Evolutionary conservation across 257 asterid species (phyloP).

Genomic region (Mitragyna speciosa): DNA sequence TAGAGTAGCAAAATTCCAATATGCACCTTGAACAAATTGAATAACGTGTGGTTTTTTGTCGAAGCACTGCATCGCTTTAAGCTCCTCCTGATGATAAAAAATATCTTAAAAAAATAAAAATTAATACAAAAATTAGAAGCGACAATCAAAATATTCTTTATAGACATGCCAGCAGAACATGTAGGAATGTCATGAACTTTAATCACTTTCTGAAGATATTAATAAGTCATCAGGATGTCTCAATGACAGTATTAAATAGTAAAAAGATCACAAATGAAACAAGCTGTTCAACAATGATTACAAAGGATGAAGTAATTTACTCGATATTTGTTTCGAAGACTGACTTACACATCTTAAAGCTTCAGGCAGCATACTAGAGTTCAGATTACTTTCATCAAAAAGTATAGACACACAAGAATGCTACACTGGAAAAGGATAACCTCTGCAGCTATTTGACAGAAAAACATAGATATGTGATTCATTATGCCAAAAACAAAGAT

Average conservation of each 20-base stretch:
- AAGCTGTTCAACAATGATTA: neutral
- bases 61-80: constrained; percentile 96
- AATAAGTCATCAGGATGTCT: neutral
- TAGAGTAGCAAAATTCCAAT: constrained; percentile 12
- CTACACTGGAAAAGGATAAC: neutral
- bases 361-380: neutral
- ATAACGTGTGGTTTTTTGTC: constrained; percentile 81
- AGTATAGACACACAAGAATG: neutral
- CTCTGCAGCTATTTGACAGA: neutral
- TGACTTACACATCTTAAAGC: no score
- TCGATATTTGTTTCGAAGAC: no score
- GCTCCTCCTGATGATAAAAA: constrained; percentile 82
- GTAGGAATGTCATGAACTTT: neutral
- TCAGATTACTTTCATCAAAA: neutral
- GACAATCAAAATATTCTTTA: neutral
- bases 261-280: neutral
- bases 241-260: neutral
- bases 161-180: neutral
- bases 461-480: neutral
- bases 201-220: neutral
- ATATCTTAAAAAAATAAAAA: constrained; percentile 50
- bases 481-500: neutral
- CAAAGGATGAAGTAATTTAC: no score
- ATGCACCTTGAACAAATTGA: constrained; percentile 86
- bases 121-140: neutral